Conservation (phyloP, 768 basidiomycete species). For the Hygrocybe coccinea region DNA sequence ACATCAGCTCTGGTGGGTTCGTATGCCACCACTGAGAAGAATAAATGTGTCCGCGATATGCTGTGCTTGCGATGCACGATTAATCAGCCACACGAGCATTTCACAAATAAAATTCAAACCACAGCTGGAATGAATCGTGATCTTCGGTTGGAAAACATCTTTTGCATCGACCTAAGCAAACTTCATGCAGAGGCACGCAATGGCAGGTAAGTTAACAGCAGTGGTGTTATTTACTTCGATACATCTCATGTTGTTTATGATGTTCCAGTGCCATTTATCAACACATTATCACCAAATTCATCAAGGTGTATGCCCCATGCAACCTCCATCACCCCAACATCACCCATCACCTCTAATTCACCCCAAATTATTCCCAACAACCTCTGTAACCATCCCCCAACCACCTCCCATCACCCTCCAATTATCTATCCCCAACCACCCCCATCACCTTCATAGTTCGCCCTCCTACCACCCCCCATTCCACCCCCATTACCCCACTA, state of each 20-base stretch:
- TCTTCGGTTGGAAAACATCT: background rate
- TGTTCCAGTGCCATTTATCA: too few species aligned
- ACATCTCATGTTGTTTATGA: background rate
- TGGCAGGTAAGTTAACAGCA: background rate
- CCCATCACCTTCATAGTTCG: too few species aligned
- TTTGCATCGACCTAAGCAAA: background rate
- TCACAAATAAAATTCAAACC: background rate
- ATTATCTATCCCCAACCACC: too few species aligned
- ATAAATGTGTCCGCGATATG: background rate
- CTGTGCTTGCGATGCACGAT: background rate
- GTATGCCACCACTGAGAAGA: background rate
- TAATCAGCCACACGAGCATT: background rate
- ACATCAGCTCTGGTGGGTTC: conserved; percentile 3
- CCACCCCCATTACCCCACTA: too few species aligned
- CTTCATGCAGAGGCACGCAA: background rate
- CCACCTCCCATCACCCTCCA: too few species aligned
- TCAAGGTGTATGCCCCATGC: too few species aligned
- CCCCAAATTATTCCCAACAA: too few species aligned
- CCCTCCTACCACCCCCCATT: too few species aligned
- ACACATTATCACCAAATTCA: too few species aligned
- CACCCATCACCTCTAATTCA: too few species aligned
- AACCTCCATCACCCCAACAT: too few species aligned
- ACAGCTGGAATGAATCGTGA: background rate
- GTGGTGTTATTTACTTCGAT: background rate
- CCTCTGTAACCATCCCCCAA: too few species aligned